Percentiles rank a stretch among this genome's conserved stretches.
Evolutionary conservation across 345 rosid species (phyloP).

Genomic region (Carallia brachiata): DNA sequence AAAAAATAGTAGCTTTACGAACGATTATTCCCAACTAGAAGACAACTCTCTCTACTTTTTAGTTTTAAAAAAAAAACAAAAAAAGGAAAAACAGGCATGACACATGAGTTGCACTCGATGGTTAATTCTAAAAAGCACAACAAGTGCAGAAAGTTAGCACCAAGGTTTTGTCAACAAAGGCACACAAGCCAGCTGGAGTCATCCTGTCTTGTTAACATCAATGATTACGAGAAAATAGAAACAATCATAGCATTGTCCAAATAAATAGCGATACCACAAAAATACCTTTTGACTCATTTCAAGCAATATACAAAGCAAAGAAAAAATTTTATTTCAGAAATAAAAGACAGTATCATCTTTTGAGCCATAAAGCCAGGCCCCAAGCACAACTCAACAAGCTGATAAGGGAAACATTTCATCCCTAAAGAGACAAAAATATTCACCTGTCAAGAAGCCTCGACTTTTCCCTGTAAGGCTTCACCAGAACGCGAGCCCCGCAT

Average conservation of each 20-base stretch:
- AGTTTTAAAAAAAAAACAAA: not conserved
- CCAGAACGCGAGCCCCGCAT: conserved; percentile 91
- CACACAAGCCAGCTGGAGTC: conserved; percentile 20
- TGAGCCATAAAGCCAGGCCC: conserved; percentile 4
- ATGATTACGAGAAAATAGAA: conserved; percentile 15
- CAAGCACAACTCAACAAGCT: not conserved
- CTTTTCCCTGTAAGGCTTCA: conserved; percentile 93
- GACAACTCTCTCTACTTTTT: not conserved
- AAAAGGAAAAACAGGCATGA: not conserved
- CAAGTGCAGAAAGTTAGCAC: conserved; percentile 5
- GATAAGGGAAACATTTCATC: not conserved
- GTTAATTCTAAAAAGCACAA: not conserved
- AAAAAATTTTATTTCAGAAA: not conserved
- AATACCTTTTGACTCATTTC: conserved; percentile 5
- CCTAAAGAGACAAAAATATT: not conserved
- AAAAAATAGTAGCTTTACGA: not conserved
- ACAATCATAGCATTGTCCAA: not conserved
- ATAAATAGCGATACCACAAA: too few species aligned
- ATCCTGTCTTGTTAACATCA: not conserved
- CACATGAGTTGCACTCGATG: not conserved
- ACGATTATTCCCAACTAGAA: not conserved
- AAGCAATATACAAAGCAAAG: not conserved
- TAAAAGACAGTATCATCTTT: not conserved
- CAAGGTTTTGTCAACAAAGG: conserved; percentile 15
- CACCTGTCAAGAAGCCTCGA: conserved; percentile 67